Conservation (phyloP, 2,329 filamentous ascomycete species). For the Ophiostoma fasciatum region DNA sequence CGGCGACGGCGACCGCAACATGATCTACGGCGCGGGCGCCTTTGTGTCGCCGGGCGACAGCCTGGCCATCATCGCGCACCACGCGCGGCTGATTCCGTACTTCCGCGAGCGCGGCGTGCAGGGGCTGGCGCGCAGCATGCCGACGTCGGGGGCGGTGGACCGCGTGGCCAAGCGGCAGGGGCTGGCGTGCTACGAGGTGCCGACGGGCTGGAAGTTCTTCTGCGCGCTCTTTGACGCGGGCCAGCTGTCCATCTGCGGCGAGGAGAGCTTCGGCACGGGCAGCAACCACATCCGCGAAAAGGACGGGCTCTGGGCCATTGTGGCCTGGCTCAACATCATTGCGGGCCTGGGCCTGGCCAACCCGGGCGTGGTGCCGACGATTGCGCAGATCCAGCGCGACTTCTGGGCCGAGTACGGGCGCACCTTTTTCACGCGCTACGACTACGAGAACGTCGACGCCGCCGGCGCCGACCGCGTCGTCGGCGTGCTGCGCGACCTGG, state of each 20-base stretch:
- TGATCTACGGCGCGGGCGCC: slow-evolving; percentile 95
- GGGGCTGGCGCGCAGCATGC: slow-evolving; percentile 93
- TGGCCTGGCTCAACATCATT: slow-evolving; percentile 98
- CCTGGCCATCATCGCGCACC: slow-evolving; percentile 93
- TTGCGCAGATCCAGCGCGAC: slow-evolving; percentile 89
- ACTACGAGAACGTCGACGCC: slow-evolving; percentile 90
- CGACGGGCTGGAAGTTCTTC: slow-evolving; percentile 99
- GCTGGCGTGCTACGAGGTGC: slow-evolving; percentile 86
- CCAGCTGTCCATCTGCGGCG: slow-evolving; percentile 95
- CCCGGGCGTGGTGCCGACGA: slow-evolving; percentile 69
- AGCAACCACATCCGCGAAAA: slow-evolving; percentile 99
- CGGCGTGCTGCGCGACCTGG: slow-evolving; percentile 61
- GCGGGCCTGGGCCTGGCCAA: slow-evolving; percentile 78
- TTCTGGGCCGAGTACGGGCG: slow-evolving; percentile 96
- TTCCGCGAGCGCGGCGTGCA: slow-evolving; percentile 97
- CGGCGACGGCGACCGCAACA: slow-evolving; percentile 96
- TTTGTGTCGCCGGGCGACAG: slow-evolving; percentile 97
- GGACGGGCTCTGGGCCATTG: slow-evolving; percentile 93
- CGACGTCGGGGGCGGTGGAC: slow-evolving; percentile 88
- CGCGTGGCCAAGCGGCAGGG: slow-evolving; percentile 91
- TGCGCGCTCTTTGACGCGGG: slow-evolving; percentile 87
- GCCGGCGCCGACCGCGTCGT: slow-evolving; percentile 87
- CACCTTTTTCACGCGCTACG: slow-evolving; percentile 97
- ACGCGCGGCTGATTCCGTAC: slow-evolving; percentile 92
- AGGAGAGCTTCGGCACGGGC: slow-evolving; percentile 95